A percentile compares a stretch with the other conserved stretches of the same genome.
Conservation (phyloP, 2,329 filamentous ascomycete species). For the Neonectria faginata region DNA sequence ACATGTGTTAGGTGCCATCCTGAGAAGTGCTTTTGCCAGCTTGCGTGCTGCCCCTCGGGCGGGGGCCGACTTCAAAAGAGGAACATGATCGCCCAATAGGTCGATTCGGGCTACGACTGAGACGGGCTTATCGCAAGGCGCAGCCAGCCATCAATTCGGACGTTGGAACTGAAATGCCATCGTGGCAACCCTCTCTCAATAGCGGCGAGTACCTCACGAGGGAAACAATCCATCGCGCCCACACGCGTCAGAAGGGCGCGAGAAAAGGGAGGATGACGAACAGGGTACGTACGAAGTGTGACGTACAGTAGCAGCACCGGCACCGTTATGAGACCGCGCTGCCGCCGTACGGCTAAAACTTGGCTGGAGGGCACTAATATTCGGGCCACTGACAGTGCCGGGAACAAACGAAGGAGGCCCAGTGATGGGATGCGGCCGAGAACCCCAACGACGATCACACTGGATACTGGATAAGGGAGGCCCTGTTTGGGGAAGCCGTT, state of each 20-base stretch:
- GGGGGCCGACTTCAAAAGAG: neutral
- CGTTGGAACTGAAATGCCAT: conserved; percentile 27
- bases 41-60: neutral
- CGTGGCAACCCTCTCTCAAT: conserved; percentile 23
- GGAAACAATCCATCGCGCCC: conserved; percentile 25
- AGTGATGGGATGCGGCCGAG: conserved; percentile 31
- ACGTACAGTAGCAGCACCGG: conserved; percentile 23
- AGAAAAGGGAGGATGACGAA: conserved; percentile 31
- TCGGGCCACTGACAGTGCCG: conserved; percentile 28
- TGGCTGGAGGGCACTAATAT: conserved; percentile 36
- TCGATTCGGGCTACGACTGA: neutral
- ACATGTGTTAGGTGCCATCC: neutral
- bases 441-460: conserved; percentile 32
- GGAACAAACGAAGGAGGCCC: conserved; percentile 31
- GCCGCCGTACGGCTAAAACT: conserved; percentile 34
- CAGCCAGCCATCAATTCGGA: neutral
- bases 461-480: conserved; percentile 30
- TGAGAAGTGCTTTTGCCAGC: neutral
- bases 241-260: conserved; percentile 31
- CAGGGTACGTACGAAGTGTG: conserved; percentile 26
- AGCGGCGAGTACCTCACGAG: conserved; percentile 31
- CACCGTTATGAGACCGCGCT: conserved; percentile 34
- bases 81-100: neutral
- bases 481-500: conserved; percentile 17
- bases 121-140: neutral